Conservation (phyloP, 192 early-diverging fungal genomes). For the Geranomyces variabilis region DNA sequence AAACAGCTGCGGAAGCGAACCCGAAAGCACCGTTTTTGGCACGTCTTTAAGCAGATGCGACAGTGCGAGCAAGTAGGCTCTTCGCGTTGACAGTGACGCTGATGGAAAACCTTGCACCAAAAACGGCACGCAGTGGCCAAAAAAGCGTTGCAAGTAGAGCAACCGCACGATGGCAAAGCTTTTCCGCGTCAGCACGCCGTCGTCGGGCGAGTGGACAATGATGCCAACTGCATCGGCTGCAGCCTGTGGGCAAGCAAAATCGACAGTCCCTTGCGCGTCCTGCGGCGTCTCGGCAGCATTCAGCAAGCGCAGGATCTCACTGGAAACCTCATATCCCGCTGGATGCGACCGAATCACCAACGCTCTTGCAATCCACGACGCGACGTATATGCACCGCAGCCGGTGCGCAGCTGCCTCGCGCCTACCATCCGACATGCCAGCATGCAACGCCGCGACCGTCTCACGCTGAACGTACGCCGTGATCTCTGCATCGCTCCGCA, state of each 20-base stretch:
- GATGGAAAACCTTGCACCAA: constrained; percentile 34
- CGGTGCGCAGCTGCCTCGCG: background rate
- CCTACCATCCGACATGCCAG: background rate
- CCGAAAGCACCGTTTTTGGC: constrained; percentile 80
- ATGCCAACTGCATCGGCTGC: constrained; percentile 73
- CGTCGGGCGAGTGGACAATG: constrained; percentile 72
- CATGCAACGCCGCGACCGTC: background rate
- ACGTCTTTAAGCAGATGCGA: constrained; percentile 81
- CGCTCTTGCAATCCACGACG: constrained; percentile 66
- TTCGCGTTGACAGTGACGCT: background rate
- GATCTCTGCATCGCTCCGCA: constrained; percentile 23
- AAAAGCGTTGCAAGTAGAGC: constrained; percentile 86
- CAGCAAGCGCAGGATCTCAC: constrained; percentile 59
- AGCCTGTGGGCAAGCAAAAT: background rate
- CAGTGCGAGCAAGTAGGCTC: constrained; percentile 75
- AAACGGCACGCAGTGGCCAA: constrained; percentile 69
- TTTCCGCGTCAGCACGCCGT: constrained; percentile 67
- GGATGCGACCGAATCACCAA: constrained; percentile 58
- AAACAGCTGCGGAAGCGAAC: constrained; percentile 75
- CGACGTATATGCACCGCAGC: constrained; percentile 21
- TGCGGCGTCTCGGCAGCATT: constrained; percentile 20
- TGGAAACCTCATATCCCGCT: constrained; percentile 57
- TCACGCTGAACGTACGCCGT: background rate
- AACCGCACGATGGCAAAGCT: constrained; percentile 71
- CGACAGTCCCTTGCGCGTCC: constrained; percentile 4